A percentile compares a stretch with the other conserved stretches of the same genome.
phyloP scores from a whole-genome alignment of 176 grass and related monocot species.

The Aegilops sharonensis region DNA sequence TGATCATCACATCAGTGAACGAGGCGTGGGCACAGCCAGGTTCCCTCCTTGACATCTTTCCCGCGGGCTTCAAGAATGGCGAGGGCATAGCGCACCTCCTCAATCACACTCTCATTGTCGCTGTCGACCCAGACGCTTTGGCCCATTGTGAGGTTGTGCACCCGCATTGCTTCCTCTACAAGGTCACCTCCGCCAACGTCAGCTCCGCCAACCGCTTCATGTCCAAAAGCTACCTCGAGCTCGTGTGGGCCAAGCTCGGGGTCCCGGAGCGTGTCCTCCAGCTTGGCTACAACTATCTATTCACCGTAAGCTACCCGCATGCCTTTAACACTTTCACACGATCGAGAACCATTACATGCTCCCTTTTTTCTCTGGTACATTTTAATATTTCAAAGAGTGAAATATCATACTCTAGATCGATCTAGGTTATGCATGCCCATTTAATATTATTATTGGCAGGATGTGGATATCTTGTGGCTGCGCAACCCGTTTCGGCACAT shows the following conservation, averaged over 20 bases:
- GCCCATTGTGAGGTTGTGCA: conserved; percentile 48
- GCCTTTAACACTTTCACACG: background rate
- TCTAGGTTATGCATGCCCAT: background rate
- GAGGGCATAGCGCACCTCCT: conserved; percentile 37
- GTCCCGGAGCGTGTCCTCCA: conserved; percentile 48
- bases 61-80: conserved; percentile 50
- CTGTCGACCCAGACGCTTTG: conserved; percentile 43
- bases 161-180: conserved; percentile 48
- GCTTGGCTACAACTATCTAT: conserved; percentile 68
- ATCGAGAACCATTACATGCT: too few species aligned
- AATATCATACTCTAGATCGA: background rate
- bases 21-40: conserved; percentile 45
- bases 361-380: background rate
- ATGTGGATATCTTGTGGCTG: conserved; percentile 52
- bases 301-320: conserved; percentile 25
- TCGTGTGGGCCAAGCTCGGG: conserved; percentile 56
- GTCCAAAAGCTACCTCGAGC: conserved; percentile 52
- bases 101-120: conserved; percentile 51
- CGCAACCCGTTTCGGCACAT: conserved; percentile 59
- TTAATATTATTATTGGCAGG: conserved; percentile 14
- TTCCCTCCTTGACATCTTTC: conserved; percentile 53
- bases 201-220: conserved; percentile 33
- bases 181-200: conserved; percentile 3
- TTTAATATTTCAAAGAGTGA: background rate
- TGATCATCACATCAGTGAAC: conserved; percentile 62